Evolutionary conservation across 148 eudicot genomes (phyloP).

Genomic region (Fagopyrum esculentum): DNA sequence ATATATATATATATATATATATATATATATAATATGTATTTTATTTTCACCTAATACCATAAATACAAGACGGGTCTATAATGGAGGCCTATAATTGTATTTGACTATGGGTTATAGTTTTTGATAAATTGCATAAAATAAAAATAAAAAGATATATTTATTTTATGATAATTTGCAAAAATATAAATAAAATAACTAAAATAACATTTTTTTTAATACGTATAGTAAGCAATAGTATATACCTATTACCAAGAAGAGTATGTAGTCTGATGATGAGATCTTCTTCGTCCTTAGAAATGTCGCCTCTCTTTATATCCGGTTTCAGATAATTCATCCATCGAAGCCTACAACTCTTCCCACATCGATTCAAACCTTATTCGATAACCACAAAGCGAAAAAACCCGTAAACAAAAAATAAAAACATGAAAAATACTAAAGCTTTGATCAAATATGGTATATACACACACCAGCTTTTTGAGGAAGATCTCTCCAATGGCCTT

Average conservation of each 20-base stretch:
- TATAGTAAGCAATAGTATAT: not conserved
- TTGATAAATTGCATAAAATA: not conserved
- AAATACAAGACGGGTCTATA: too few relatives aligned
- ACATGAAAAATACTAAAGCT: too few relatives aligned
- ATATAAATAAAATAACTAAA: not conserved
- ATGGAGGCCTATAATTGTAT: too few relatives aligned
- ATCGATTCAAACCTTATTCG: slow-evolving; percentile 60
- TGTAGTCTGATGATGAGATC: slow-evolving; percentile 83
- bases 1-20: too few relatives aligned
- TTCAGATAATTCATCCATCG: slow-evolving; percentile 92
- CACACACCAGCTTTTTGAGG: slow-evolving; percentile 27
- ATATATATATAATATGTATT: too few relatives aligned
- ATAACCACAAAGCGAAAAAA: slow-evolving; percentile 2
- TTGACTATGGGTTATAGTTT: too few relatives aligned
- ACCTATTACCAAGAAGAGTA: slow-evolving; percentile 96
- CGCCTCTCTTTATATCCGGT: slow-evolving; percentile 91
- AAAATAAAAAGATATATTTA: too few relatives aligned
- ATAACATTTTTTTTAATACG: too few relatives aligned
- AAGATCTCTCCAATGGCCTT: slow-evolving; percentile 27
- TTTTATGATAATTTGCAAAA: too few relatives aligned
- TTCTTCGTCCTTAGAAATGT: slow-evolving; percentile 92
- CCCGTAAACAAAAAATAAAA: not conserved
- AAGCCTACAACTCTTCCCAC: slow-evolving; percentile 92
- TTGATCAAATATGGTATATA: not conserved
- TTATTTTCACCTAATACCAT: too few relatives aligned